A percentile compares a stretch with the other conserved stretches of the same genome.
Conservation (phyloP, 1,284 basidiomycete species). For the Vanrija pseudolonga region DNA sequence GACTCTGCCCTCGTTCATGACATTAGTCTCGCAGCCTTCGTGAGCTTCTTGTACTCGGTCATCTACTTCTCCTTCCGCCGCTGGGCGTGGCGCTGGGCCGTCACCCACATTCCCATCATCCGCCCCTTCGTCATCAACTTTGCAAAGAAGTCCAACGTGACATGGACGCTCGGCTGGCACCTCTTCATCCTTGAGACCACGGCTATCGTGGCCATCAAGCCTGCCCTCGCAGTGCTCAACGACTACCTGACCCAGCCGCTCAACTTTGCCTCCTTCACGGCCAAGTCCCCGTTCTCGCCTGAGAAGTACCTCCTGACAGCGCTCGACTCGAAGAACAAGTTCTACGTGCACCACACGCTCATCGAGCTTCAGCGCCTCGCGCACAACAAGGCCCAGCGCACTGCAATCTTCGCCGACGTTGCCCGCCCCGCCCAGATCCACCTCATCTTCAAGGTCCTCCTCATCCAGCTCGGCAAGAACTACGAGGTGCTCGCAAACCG, state of each 20-base stretch:
- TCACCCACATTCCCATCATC: conserved; percentile 15
- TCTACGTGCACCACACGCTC: conserved; percentile 42
- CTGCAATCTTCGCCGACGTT: conserved; percentile 34
- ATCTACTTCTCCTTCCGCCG: conserved; percentile 17
- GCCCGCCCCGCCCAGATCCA: conserved; percentile 26
- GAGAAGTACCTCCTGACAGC: conserved; percentile 39
- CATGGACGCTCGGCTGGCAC: conserved; percentile 24
- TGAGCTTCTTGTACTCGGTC: conserved; percentile 8
- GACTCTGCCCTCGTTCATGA: background rate
- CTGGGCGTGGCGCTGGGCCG: conserved; percentile 13
- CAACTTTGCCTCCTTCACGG: conserved; percentile 32
- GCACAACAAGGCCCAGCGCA: conserved; percentile 22
- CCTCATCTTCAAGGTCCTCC: conserved; percentile 34
- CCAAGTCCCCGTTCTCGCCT: conserved; percentile 30
- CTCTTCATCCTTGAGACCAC: conserved; percentile 27
- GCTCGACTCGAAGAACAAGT: conserved; percentile 29
- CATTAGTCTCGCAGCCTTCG: conserved; percentile 3
- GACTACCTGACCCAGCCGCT: conserved; percentile 42
- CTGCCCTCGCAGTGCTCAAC: conserved; percentile 28
- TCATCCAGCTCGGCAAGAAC: conserved; percentile 30
- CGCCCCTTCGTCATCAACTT: conserved; percentile 43
- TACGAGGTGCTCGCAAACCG: conserved; percentile 22
- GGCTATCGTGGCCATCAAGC: conserved; percentile 21
- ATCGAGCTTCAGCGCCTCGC: conserved; percentile 41
- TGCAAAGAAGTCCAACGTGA: conserved; percentile 24